Base-by-base conservation (phyloP, 257 asterid genomes). In the Hygrophila difformis region DNA sequence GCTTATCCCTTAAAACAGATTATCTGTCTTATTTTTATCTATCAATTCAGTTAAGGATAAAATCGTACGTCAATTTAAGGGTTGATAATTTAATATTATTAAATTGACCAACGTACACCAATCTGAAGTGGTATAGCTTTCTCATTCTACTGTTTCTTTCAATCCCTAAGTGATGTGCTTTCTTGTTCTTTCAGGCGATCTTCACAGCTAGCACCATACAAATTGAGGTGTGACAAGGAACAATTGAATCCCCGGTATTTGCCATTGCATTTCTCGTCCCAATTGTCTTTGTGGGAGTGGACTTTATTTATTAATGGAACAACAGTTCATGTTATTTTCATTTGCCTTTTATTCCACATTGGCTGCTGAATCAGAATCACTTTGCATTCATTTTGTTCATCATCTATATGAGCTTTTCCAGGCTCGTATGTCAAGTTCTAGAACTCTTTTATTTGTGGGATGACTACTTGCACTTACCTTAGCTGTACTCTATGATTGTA, bases 151-250 rank as follows among this genome's bases (percentile, higher is more conserved):
- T n/a, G n/a, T n/a, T n/a, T 1, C 3, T 0, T 33, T 33, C 10
- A 2, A 33, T 9, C 37, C 37, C 37, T 11, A 49, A 15, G 36
- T 37, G 20, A 50, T 44, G 28, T 64, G 37, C 47, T 48, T 56
- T 52, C 49, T 42, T 65, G 39, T 28, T 56, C 63, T 33, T 12
- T 61, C 73, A 91, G 99, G 70, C 84, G 96, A 46, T 60, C 87
- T 20, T 69, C 72, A 37, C 95, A 70, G 23, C 71, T 77, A 53
- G 51, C 66, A 39, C 72, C 82, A 9, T 91, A 74, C 81, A 80
- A 78, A 64, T 72, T 78, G 79, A 74, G 69, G 82, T 91, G 99
- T 60, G 96, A 86, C 34, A 91, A 76, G 62, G 84, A 76, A 48
- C 65, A 40, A 12, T 39, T 76, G 42, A 76, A 72, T 63, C 40